A percentile compares a stretch with the other conserved stretches of the same genome.
Evolutionary conservation across 352 stramenopile species (phyloP).

Genomic region (Phytophthora brassicae): DNA sequence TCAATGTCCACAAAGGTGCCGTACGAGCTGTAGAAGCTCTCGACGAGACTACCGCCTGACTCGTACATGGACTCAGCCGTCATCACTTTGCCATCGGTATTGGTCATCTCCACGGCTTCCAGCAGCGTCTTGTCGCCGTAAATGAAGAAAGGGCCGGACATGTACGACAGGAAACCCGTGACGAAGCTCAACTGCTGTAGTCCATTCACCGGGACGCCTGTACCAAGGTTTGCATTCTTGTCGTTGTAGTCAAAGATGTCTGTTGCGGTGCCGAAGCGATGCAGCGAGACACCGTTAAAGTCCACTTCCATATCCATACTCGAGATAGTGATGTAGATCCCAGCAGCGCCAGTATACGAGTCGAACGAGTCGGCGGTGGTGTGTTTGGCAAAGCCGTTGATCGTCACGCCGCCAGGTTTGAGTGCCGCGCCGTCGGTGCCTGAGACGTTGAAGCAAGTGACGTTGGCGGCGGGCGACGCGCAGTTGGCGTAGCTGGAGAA

Average conservation of each 20-base stretch:
- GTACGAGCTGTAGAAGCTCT: conserved; percentile 47
- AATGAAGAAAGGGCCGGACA: conserved; percentile 74
- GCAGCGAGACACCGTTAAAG: conserved; percentile 48
- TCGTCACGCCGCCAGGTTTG: conserved; percentile 42
- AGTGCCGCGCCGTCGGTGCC: conserved; percentile 48
- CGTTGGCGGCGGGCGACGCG: conserved; percentile 42
- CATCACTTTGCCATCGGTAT: conserved; percentile 45
- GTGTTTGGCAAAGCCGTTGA: conserved; percentile 52
- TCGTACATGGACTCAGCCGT: conserved; percentile 51
- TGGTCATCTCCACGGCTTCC: conserved; percentile 57
- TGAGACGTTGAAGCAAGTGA: conserved; percentile 56
- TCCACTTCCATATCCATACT: conserved; percentile 44
- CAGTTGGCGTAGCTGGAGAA: conserved; percentile 66
- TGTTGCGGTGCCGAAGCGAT: conserved; percentile 46
- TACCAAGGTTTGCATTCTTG: conserved; percentile 40
- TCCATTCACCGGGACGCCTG: conserved; percentile 59
- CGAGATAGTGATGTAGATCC: conserved; percentile 53
- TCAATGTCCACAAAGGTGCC: conserved; percentile 71
- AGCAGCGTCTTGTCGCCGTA: conserved; percentile 53
- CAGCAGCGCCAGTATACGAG: conserved; percentile 47
- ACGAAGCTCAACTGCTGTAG: conserved; percentile 69
- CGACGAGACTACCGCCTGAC: conserved; percentile 40
- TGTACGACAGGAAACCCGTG: conserved; percentile 65
- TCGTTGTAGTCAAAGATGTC: conserved; percentile 40
- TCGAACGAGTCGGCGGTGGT: conserved; percentile 31